Evolutionary conservation across 257 asterid genomes (phyloP).

Genomic region (Scutellaria minor): DNA sequence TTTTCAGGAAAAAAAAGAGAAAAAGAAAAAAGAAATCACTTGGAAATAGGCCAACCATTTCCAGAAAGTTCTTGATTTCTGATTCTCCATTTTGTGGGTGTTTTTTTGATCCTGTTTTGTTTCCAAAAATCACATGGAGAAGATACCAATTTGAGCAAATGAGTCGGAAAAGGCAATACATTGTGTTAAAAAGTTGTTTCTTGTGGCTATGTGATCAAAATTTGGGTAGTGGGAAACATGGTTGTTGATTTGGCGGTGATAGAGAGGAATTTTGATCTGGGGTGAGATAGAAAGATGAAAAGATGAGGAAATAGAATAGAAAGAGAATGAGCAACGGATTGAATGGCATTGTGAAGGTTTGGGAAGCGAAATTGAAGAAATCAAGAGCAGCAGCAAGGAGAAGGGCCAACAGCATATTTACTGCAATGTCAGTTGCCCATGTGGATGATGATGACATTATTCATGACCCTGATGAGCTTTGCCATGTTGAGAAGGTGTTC

Average conservation of each 20-base stretch:
- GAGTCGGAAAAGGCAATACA: conserved; percentile 14
- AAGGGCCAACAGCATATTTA: conserved; percentile 64
- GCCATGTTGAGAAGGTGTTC: conserved; percentile 65
- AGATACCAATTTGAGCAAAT: conserved; percentile 33
- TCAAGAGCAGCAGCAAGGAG: conserved; percentile 62
- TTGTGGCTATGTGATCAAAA: not conserved
- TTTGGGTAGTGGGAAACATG: conserved; percentile 37
- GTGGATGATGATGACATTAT: conserved; percentile 71
- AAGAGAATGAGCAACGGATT: conserved; percentile 76
- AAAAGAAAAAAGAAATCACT: conserved; percentile 3
- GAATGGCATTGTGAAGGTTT: conserved; percentile 77
- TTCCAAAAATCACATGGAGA: conserved; percentile 9
- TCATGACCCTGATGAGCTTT: conserved; percentile 44
- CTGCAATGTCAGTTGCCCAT: conserved; percentile 94
- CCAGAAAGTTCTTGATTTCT: conserved; percentile 30
- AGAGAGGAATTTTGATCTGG: conserved; percentile 54
- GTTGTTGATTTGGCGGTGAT: conserved; percentile 37
- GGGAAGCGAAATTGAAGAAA: conserved; percentile 76
- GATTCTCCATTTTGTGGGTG: conserved; percentile 20
- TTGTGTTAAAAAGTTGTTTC: conserved; percentile 8
- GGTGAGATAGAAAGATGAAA: conserved; percentile 36
- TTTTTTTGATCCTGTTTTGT: conserved; percentile 7
- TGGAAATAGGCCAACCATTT: conserved; percentile 31
- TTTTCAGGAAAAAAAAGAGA: conserved; percentile 24
- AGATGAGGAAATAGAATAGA: conserved; percentile 19